Conservation (phyloP, 2,329 filamentous ascomycete species). For the Knoxdaviesia capensis region DNA sequence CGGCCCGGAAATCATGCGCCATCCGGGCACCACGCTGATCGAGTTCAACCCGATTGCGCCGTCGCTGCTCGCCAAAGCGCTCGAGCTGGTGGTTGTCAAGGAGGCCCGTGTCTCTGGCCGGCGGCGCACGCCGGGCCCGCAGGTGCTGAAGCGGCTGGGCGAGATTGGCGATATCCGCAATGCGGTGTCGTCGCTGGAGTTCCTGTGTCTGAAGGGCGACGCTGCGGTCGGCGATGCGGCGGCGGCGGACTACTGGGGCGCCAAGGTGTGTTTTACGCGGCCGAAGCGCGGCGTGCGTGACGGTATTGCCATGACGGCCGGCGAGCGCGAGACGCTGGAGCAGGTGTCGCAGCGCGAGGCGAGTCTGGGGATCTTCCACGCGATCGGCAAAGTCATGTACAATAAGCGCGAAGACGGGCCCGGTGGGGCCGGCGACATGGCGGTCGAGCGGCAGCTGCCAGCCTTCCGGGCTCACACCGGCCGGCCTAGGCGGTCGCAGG, state of each 20-base stretch:
- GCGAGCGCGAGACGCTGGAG: conserved; percentile 62
- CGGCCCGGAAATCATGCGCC: conserved; percentile 66
- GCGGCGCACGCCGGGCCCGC: conserved; percentile 54
- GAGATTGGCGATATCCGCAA: conserved; percentile 84
- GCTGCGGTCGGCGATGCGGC: conserved; percentile 30
- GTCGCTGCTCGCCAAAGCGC: conserved; percentile 64
- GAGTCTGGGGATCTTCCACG: conserved; percentile 86
- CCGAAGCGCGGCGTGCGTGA: conserved; percentile 40
- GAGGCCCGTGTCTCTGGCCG: conserved; percentile 64
- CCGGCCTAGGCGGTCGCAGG: conserved; percentile 41
- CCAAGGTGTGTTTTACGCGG: conserved; percentile 52
- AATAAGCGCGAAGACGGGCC: conserved; percentile 47
- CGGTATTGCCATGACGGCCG: conserved; percentile 42
- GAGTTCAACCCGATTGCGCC: conserved; percentile 89
- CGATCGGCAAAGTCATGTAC: conserved; percentile 87
- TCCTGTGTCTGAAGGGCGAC: conserved; percentile 71
- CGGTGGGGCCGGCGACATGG: conserved; percentile 21
- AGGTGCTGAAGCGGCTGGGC: conserved; percentile 58
- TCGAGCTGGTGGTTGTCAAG: conserved; percentile 66
- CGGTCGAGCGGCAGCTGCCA: conserved; percentile 32
- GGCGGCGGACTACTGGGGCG: conserved; percentile 32
- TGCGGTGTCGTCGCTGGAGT: conserved; percentile 81
- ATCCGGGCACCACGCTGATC: conserved; percentile 59
- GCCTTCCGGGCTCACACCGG: conserved; percentile 33
- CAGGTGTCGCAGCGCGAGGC: conserved; percentile 73